These are phyloP conservation scores for Vaccinium darrowii DNA, from an alignment of 148 eudicot species.

Conservation along the genomic window DNA sequence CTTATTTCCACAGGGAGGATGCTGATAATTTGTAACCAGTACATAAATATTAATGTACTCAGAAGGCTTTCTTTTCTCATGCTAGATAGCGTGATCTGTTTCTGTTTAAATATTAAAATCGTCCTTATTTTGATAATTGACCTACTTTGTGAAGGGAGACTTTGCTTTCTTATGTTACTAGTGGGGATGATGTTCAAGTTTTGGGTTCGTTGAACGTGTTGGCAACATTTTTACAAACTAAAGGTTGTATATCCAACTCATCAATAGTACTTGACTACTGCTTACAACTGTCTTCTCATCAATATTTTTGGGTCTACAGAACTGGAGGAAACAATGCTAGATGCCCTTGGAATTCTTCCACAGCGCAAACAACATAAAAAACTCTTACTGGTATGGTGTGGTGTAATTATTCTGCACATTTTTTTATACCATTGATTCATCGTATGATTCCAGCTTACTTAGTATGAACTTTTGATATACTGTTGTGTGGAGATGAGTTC, in stretches of 20 bases:
- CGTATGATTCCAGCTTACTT: background rate
- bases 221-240: slow-evolving; percentile 85
- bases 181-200: slow-evolving; percentile 70
- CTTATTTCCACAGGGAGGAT: background rate
- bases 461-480: background rate
- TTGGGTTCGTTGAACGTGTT: slow-evolving; percentile 78
- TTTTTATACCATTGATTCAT: background rate
- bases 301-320: slow-evolving; percentile 44
- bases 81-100: background rate
- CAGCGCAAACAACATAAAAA: slow-evolving; percentile 93
- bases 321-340: slow-evolving; percentile 93
- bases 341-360: slow-evolving; percentile 95
- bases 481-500: background rate
- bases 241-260: slow-evolving; percentile 49
- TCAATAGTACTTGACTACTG: slow-evolving; percentile 15
- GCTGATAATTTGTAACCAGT: background rate
- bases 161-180: slow-evolving; percentile 65
- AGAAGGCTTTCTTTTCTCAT: slow-evolving; percentile 5
- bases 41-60: background rate
- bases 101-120: slow-evolving; percentile 3
- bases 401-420: background rate
- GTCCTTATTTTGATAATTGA: slow-evolving; percentile 9
- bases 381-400: slow-evolving; percentile 70
- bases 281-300: slow-evolving; percentile 19
- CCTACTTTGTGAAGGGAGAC: slow-evolving; percentile 62